Base-by-base conservation (phyloP, 768 basidiomycete species). In the Tephrocybe sp. region DNA sequence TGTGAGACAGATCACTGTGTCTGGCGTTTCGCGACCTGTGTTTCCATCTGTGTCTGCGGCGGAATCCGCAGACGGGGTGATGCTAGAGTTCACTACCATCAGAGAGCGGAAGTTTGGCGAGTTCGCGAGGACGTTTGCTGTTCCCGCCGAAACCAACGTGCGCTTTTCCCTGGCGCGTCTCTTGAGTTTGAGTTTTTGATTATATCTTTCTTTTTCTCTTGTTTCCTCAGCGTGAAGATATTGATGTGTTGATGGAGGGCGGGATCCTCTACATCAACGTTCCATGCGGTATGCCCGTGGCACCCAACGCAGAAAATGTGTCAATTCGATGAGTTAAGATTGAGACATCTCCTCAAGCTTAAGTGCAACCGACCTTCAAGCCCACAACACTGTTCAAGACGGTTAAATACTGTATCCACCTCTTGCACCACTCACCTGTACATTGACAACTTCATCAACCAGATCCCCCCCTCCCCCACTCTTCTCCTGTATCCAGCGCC, bases 221-320 rank as follows among this genome's bases (percentile, higher is more conserved):
- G 27, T 16, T 24, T 47, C 37, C 39, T 48, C 49, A 56, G 84
- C 67, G 73, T 58, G 72, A 76, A 59, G 79, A 87, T 56, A 62
- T 87, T 44, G 62, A 69, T 24, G 80, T 77, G 26, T 67, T 70
- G 44, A 75, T 87, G 69, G 74, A 77, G 55, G 78, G 84, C 60
- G 86, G 86, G 28, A 63, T 87, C 43, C 76, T 87, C 38, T 74
- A 72, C 16, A 63, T 87, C 60, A 79, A 65, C 56, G 75, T 87
- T 53, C 64, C 73, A 43, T 74, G 72, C 52, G 83, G 82, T 7
- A 62, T 69, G 16, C 74, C 77, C 9, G 72, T 68, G 52, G 53
- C 67, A 45, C 57, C 62, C 26, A 74, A 82, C 51, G 69, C 73
- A 40, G 72, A 80, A 69, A 72, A 76, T 37, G 73, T 86, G 43